These are phyloP conservation scores for Leccinum boreale DNA, from an alignment of 768 basidiomycete genomes.

Conservation along the genomic window DNA sequence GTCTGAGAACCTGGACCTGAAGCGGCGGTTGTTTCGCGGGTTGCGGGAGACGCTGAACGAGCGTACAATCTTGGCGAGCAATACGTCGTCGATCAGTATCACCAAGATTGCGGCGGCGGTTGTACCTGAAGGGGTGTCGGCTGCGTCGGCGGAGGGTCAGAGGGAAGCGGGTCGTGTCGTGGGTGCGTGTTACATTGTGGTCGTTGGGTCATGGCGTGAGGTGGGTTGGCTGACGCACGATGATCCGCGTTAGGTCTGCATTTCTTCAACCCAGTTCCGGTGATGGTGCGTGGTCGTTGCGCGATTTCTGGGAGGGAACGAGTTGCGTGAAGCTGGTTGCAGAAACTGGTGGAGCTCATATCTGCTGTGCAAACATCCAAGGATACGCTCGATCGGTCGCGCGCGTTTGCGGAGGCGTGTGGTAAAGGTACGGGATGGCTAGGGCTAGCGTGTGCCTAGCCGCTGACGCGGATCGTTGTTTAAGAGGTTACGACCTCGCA, in stretches of 20 bases:
- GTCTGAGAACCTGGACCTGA: conserved; percentile 77
- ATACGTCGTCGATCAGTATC: conserved; percentile 93
- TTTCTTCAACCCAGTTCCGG: conserved; percentile 96
- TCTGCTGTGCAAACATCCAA: conserved; percentile 87
- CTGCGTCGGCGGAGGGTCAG: conserved; percentile 63
- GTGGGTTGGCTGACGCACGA: not conserved
- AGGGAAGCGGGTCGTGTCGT: conserved; percentile 73
- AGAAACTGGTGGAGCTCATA: conserved; percentile 96
- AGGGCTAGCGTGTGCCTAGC: not conserved
- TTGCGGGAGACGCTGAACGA: conserved; percentile 68
- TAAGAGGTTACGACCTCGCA: conserved; percentile 85
- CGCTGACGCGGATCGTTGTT: not conserved
- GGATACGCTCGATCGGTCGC: conserved; percentile 71
- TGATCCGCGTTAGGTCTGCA: conserved; percentile 58
- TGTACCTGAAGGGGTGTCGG: conserved; percentile 51
- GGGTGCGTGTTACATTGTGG: conserved; percentile 42
- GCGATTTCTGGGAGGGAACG: not conserved
- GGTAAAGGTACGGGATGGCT: conserved; percentile 63
- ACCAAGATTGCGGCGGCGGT: conserved; percentile 89
- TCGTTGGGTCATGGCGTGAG: not conserved
- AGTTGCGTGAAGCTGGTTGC: not conserved
- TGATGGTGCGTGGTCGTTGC: conserved; percentile 62
- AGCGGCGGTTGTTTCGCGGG: conserved; percentile 69
- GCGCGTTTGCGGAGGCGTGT: conserved; percentile 80
- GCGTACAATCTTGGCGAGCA: conserved; percentile 80